Base-by-base conservation (phyloP, 2,329 filamentous ascomycete genomes). In the Colletotrichum aenigma region DNA sequence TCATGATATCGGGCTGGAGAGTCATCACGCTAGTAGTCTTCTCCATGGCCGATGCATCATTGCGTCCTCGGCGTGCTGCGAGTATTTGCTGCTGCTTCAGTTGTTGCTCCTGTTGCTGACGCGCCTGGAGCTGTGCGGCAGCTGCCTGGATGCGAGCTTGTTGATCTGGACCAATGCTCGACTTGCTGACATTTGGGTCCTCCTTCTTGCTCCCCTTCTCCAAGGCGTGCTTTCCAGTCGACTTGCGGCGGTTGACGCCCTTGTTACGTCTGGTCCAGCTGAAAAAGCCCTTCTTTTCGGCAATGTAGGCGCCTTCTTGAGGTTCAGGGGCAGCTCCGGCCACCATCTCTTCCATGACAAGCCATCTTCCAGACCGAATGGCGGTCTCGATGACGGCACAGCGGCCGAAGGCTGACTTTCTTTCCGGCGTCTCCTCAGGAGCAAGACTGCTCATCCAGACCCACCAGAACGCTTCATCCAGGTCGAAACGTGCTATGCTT, bases 381-480 rank as follows among this genome's bases (percentile, higher is more conserved):
- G 91, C 89, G 0, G 97, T 98, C 84, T 99, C 97, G 61, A 98
- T 91, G 52, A 99, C 90, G 24, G 97, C 95, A 81, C 97, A 99
- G 77, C 97, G 91, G 48, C 97, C 97, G 83, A 99, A 99, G 1
- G 96, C 95, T 7, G 96, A 94, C 83, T 99, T 99, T 76, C 97
- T 92, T 62, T 93, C 90, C 0, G 92, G 85, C 0, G 96, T 94
- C 86, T 99, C 97, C 81, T 99, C 97, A 1, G 93, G 94, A 2
- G 96, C 96, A 81, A 99, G 87, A 88, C 96, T 98, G 79, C 93
- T 97, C 90, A 99, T 98, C 97, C 97, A 99, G 6, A 98, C 97
- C 96, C 97, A 98, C 97, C 97, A 99, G 84, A 99, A 99, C 2
- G 96, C 94, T 83, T 98, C 96, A 80, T 99, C 97, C 7, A 99